These are phyloP conservation scores for Ogataea methanolica DNA, from an alignment of 805 yeast species.

Conservation along the genomic window DNA sequence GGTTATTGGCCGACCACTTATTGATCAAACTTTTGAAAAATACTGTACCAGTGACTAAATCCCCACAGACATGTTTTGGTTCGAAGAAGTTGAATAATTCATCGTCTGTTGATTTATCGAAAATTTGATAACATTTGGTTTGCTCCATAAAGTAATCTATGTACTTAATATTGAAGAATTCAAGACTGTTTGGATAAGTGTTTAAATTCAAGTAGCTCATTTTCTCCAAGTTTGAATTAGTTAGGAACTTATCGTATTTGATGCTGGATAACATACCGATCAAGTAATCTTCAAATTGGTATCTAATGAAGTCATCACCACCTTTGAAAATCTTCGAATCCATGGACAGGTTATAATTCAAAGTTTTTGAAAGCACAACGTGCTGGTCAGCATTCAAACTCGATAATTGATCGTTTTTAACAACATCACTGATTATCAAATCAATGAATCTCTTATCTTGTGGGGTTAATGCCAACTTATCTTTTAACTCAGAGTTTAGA, in stretches of 20 bases:
- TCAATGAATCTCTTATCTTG: slow-evolving; percentile 77
- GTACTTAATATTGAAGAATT: slow-evolving; percentile 33
- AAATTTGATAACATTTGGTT: slow-evolving; percentile 52
- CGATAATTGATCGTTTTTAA: slow-evolving; percentile 24
- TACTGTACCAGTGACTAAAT: background rate
- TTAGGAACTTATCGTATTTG: slow-evolving; percentile 60
- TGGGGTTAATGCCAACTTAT: slow-evolving; percentile 42
- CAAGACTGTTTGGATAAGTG: slow-evolving; percentile 17
- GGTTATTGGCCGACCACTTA: slow-evolving; percentile 1
- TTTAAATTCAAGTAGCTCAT: slow-evolving; percentile 17
- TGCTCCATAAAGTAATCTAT: slow-evolving; percentile 43
- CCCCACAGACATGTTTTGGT: slow-evolving; percentile 27
- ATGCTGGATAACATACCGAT: slow-evolving; percentile 68
- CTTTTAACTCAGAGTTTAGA: slow-evolving; percentile 37
- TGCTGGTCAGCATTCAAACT: slow-evolving; percentile 27
- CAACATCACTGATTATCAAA: slow-evolving; percentile 46
- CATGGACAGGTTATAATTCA: slow-evolving; percentile 34
- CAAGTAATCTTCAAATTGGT: slow-evolving; percentile 86
- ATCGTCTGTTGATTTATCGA: slow-evolving; percentile 57
- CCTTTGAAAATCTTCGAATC: slow-evolving; percentile 45
- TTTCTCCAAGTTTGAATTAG: slow-evolving; percentile 26
- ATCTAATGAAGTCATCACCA: slow-evolving; percentile 83
- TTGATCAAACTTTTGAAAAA: slow-evolving; percentile 9
- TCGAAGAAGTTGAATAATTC: slow-evolving; percentile 50
- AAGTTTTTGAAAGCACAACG: slow-evolving; percentile 23